Evolutionary conservation across 306 rosid genomes (phyloP).

Genomic region (Malus sylvestris): DNA sequence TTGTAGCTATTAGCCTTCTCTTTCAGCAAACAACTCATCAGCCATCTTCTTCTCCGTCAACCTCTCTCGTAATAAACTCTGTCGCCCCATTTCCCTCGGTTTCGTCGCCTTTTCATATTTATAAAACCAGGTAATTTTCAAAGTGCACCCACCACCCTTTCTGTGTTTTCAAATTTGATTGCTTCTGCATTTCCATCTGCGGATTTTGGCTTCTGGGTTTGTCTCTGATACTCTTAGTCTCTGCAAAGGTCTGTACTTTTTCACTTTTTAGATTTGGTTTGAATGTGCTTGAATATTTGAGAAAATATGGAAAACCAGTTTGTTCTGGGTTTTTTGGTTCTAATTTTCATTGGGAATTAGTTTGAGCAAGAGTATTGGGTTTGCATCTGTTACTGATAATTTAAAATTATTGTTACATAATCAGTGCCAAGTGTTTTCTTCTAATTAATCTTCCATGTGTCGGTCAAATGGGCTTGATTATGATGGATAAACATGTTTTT

Average conservation of each 20-base stretch:
- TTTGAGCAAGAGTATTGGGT: not conserved
- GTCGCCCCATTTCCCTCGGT: constrained; percentile 27
- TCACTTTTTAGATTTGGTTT: not conserved
- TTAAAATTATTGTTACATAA: not conserved
- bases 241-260: constrained; percentile 1
- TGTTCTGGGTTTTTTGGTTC: not conserved
- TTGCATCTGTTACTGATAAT: not conserved
- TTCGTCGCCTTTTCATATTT: constrained; percentile 20
- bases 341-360: not conserved
- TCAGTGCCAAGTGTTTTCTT: not conserved
- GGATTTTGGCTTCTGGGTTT: constrained; percentile 19
- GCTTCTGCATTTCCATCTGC: constrained; percentile 1
- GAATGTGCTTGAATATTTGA: constrained; percentile 1
- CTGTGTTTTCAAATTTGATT: not conserved
- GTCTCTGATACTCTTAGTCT: constrained; percentile 1
- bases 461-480: not conserved
- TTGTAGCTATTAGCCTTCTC: not conserved
- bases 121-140: constrained; percentile 12
- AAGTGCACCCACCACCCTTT: not conserved
- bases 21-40: constrained; percentile 6
- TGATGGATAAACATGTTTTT: constrained; percentile 4
- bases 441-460: not conserved
- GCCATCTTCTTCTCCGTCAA: constrained; percentile 37
- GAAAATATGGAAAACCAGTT: not conserved
- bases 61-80: constrained; percentile 33